Conservation (phyloP, 2,329 filamentous ascomycete species). For the Penicillium decumbens region DNA sequence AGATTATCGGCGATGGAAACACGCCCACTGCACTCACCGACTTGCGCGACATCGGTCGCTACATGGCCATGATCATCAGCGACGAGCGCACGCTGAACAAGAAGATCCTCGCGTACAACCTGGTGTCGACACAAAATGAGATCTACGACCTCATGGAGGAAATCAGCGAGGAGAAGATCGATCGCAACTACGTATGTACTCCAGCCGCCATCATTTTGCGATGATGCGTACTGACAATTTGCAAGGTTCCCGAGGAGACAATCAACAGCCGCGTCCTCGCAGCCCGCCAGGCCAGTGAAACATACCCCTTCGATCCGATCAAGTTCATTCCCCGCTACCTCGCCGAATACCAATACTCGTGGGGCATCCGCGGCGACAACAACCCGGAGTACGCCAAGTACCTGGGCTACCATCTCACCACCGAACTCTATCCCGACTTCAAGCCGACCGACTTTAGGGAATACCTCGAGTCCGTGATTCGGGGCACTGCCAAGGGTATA, state of each 20-base stretch:
- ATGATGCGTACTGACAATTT: background rate
- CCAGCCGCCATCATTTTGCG: background rate
- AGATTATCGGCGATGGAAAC: slow-evolving; percentile 47
- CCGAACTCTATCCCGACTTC: slow-evolving; percentile 54
- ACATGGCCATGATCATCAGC: slow-evolving; percentile 49
- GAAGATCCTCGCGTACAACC: slow-evolving; percentile 48
- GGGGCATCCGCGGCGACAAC: slow-evolving; percentile 52
- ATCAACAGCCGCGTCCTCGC: slow-evolving; percentile 33
- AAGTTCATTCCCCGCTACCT: slow-evolving; percentile 35
- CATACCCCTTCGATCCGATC: slow-evolving; percentile 35
- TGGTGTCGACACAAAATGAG: slow-evolving; percentile 46
- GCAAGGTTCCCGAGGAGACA: slow-evolving; percentile 35
- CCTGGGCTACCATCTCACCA: slow-evolving; percentile 51
- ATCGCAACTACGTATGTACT: slow-evolving; percentile 37
- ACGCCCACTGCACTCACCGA: slow-evolving; percentile 46
- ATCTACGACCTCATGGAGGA: slow-evolving; percentile 47
- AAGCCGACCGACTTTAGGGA: slow-evolving; percentile 38
- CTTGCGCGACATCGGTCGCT: slow-evolving; percentile 51
- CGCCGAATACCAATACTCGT: slow-evolving; percentile 46
- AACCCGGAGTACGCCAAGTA: slow-evolving; percentile 51
- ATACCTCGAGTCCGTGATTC: slow-evolving; percentile 41
- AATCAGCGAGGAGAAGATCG: slow-evolving; percentile 47
- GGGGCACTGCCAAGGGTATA: slow-evolving; percentile 38
- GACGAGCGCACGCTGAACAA: slow-evolving; percentile 54
- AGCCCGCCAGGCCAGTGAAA: slow-evolving; percentile 33